Evolutionary conservation across 805 yeast species (phyloP), one percentile per base, ranked within the genome.

Genomic region (Candida ortonii): DNA sequence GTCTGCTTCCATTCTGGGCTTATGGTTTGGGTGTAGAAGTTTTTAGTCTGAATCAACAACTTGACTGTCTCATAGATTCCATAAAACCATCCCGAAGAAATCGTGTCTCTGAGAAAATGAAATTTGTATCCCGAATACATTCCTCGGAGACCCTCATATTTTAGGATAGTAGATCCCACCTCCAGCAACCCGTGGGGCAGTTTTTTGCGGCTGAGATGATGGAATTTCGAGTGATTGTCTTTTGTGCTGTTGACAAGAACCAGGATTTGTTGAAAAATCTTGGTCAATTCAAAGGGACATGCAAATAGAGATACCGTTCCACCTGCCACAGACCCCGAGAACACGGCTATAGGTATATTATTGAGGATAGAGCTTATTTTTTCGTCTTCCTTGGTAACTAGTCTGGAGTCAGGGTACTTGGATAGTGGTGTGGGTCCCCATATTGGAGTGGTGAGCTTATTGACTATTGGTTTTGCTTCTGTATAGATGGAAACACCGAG

Each of bases 261-360:
- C n/a, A 69, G 79, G 23, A 86, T 73, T 56, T 86, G 95, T 22
- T 90, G 82, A 42, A 81, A 84, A 7, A 85, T 68, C 57, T 86
- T 87, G 30, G 90, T 78, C 59, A 84, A 75, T 57, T 86, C 96
- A 54, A 86, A 86, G 2, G 96, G 96, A 46, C 90, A 82, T 3
- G 88, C 84, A 55, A 79, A 75, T 5, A 70, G 22, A 3, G 86
- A 70, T 10, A 83, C 77, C 3, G 68, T 59, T 6, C 73, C 73
- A 5, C 95, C 95, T 0, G 93, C 76, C 0, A 75, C 42, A 4
- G 72, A 61, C 4, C 95, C 96, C 0, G 89, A 67, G 1, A 65
- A 26, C 34, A 77, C 67, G 39, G 65, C 49, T 41, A 69, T 43
- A 47, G 84, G 69, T 36, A 74, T 48, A 55, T 65, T 70, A 29